These are phyloP conservation scores for Helicocarpus griseus DNA, from an alignment of 2,329 filamentous ascomycete species.

Conservation along the genomic window DNA sequence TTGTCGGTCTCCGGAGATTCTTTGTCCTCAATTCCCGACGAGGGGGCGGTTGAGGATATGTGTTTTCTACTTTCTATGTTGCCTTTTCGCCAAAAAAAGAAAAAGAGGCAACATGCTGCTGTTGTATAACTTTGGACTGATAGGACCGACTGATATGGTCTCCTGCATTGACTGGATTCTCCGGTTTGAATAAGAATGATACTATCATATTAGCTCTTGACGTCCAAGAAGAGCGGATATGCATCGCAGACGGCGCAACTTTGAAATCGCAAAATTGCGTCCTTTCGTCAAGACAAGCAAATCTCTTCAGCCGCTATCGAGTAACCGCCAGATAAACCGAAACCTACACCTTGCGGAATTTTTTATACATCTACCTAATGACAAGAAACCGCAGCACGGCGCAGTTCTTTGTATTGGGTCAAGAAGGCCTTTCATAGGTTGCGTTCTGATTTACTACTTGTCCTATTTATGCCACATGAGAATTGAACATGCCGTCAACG, in stretches of 20 bases:
- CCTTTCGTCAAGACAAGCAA: neutral
- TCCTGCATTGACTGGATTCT: neutral
- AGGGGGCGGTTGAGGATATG: too few species aligned
- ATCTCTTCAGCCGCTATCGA: neutral
- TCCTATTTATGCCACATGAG: neutral
- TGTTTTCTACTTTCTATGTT: neutral
- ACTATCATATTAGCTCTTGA: neutral
- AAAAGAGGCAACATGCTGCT: neutral
- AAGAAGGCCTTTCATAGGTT: neutral
- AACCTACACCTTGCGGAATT: neutral
- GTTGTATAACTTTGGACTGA: neutral
- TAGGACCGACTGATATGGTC: neutral
- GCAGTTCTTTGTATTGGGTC: neutral
- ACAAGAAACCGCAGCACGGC: neutral
- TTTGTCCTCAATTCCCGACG: neutral
- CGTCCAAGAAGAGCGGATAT: neutral
- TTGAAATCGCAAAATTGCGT: neutral
- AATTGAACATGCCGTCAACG: neutral
- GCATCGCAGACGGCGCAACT: neutral
- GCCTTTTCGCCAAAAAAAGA: neutral
- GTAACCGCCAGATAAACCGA: neutral
- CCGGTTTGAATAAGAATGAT: neutral
- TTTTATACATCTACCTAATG: neutral
- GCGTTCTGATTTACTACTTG: neutral
- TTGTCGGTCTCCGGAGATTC: neutral